Evolutionary conservation across 306 rosid species (phyloP).

Genomic region (Alnus rubra): DNA sequence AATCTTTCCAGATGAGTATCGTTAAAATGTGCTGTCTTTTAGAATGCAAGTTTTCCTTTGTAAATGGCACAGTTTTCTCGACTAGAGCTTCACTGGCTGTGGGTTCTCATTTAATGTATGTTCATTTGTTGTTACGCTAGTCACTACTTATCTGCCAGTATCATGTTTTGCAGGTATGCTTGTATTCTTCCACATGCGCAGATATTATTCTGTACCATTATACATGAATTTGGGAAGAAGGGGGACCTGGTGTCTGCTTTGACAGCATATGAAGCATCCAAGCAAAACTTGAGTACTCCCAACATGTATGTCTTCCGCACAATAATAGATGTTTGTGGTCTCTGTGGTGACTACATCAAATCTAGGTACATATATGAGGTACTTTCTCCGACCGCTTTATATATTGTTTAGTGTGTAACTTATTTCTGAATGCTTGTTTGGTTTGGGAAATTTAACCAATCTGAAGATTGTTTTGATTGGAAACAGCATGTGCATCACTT

Average conservation of each 20-base stretch:
- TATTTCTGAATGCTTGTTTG: not conserved
- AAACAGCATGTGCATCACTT: not conserved
- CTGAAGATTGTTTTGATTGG: not conserved
- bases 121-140: not conserved
- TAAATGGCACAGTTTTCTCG: not conserved
- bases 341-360: constrained; percentile 71
- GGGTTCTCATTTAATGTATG: not conserved
- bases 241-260: constrained; percentile 72
- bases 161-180: constrained; percentile 72
- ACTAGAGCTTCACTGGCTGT: constrained; percentile 1
- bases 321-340: constrained; percentile 78
- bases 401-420: constrained; percentile 21
- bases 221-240: constrained; percentile 76
- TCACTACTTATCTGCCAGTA: constrained; percentile 19
- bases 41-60: not conserved
- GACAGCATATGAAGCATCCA: constrained; percentile 65
- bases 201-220: constrained; percentile 60
- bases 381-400: constrained; percentile 33
- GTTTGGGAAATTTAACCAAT: not conserved
- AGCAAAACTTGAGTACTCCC: constrained; percentile 45
- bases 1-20: not conserved
- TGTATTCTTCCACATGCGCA: constrained; percentile 71
- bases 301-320: constrained; percentile 85
- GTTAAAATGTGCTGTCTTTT: not conserved
- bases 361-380: constrained; percentile 94